Conservation (phyloP, 129 eudicot species). For the sunflower (Helianthus annuus) region HanXRQr2.0-SUNRISE NC_035442.2:157959953-157960452, state of each 20-base stretch:
- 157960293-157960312: background rate
- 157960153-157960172: conserved; percentile 53
- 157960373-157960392: no score
- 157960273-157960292: background rate
- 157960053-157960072: conserved; percentile 88
- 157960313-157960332: no score
- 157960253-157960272: conserved; percentile 89
- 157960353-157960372: background rate
- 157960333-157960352: background rate
- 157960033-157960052: conserved; percentile 72
- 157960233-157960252: conserved; percentile 86
- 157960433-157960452: no score
- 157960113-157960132: conserved; percentile 79
- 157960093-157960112: conserved; percentile 70
- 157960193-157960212: conserved; percentile 50
- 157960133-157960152: conserved; percentile 68
- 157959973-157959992: background rate
- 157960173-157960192: conserved; percentile 58
- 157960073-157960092: conserved; percentile 93
- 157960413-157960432: no score
- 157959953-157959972: background rate
- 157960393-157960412: no score
- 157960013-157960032: conserved; percentile 66
- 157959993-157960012: background rate
- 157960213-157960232: conserved; percentile 78